Base-by-base conservation (phyloP, 2,329 filamentous ascomycete genomes). In the Sphaerulina populicola region DNA sequence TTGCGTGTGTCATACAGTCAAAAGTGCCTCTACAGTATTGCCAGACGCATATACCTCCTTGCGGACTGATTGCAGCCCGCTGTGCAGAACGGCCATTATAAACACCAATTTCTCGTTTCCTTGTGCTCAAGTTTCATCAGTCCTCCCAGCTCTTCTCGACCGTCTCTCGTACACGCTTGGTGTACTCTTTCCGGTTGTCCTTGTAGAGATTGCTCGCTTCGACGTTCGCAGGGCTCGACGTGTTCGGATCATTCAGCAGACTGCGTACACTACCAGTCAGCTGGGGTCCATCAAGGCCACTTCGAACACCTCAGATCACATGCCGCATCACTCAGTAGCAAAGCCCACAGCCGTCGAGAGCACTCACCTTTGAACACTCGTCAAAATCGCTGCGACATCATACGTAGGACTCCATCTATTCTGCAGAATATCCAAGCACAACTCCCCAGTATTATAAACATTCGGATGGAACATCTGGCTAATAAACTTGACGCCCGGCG, bases 61-160 rank as follows among this genome's bases (percentile, higher is more conserved):
- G 10, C 31, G 10, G 31, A 35, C 31, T 35, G 31, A 35, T 35
- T 7, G 12, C 10, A 35, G 31, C 31, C 4, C 31, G 31, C 10
- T 35, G 10, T 35, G 23, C 23, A 27, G 23, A 27, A 27, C 23
- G 23, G 6, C 23, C 23, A 27, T 6, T 27, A 27, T 27, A 27
- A 27, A 4, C 23, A 6, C 2, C 31, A 35, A 35, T 35, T 7
- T 35, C 31, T 4, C 10, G 10, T 35, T 41, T 15, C 8, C 14
- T 15, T 39, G 37, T 15, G 5, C 11, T 10, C 10, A 15, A 5
- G 14, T 2, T 18, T 43, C 23, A 39, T 51, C 46, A 60, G 30
- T 96, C 91, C 58, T 97, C 93, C 93, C 93, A 98, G 74, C 91
- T 97, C 80, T 96, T 97, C 77, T 98, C 93, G 12, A 98, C 93